Evolutionary conservation across 176 grass and related monocot species (phyloP), one percentile per base, ranked within the genome.

Genomic region (Themeda triandra): DNA sequence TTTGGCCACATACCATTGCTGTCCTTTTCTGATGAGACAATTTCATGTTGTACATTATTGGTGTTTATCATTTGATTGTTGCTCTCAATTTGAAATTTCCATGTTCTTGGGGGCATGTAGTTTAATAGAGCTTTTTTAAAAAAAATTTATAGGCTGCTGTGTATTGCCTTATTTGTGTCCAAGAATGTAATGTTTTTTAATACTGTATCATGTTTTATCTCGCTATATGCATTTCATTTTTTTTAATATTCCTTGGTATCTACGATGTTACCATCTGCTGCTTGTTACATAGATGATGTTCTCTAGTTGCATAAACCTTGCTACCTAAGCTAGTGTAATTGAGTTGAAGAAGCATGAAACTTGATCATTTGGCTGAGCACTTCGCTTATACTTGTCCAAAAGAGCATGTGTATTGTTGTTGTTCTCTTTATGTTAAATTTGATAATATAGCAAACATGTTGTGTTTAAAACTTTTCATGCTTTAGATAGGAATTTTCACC

Each of bases 31-130:
- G 28, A 33, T 69, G 46, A 80, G 69, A 69, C 39, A 65, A 69
- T 69, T 67, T n/a, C 23, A 78, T 70, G 39, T 19, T 45, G n/a
- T 60, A 58, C 29, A 53, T 56, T 59, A 11, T 45, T 45, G 40
- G 28, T 72, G 69, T 67, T 80, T 81, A 40, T 70, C 33, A 62
- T 90, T 82, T 63, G 14, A 83, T 81, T 51, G 24, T 29, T 39
- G 63, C 40, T 76, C 66, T 66, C 40, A 62, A 6, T 77, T 62
- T 69, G 60, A 81, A 48, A 21, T 85, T 42, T 30, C 4, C 24
- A 32, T 62, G 19, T 60, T 77, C 21, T 33, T 13, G 41, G n/a
- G 13, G 39, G 56, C 37, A 44, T 11, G 3, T 2, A 45, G 3
- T 42, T 73, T 54, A 32, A 41, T 73, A 56, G 48, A 44, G 76